Conservation (phyloP, 805 yeast genomes). For the Saccharomycopsis sp. region DNA sequence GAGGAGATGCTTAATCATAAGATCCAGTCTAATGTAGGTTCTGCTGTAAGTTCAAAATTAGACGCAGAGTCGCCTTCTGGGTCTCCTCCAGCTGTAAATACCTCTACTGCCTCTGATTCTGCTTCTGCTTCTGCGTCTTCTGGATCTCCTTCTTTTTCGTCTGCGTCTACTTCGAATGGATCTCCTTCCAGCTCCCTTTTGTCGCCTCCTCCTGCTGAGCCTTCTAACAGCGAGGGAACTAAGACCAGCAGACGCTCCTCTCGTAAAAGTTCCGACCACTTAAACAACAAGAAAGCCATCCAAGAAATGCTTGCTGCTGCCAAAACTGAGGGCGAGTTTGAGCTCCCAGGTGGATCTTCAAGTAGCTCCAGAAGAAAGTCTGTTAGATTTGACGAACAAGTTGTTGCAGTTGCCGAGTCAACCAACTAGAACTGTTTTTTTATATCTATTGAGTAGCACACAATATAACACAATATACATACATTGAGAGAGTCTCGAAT, state of each 20-base stretch:
- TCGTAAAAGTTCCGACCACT: slow-evolving; percentile 18
- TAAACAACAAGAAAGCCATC: slow-evolving; percentile 32
- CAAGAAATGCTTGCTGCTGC: slow-evolving; percentile 39
- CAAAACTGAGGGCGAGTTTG: slow-evolving; percentile 38
- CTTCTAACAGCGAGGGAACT: background rate
- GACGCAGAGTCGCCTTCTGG: background rate
- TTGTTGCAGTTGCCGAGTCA: slow-evolving; percentile 41
- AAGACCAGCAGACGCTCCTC: slow-evolving; percentile 17
- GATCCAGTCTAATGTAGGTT: slow-evolving; percentile 37
- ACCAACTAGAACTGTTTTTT: too few species aligned
- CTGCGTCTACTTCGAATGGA: background rate
- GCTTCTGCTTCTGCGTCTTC: background rate
- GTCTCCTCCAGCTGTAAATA: slow-evolving; percentile 18
- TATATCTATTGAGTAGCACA: too few species aligned
- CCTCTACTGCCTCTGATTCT: background rate
- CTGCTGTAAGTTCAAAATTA: slow-evolving; percentile 8
- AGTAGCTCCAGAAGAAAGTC: slow-evolving; percentile 50
- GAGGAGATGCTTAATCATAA: slow-evolving; percentile 42
- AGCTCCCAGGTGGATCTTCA: slow-evolving; percentile 30
- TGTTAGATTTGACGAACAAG: slow-evolving; percentile 59
- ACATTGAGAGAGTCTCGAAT: too few species aligned
- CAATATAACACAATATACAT: too few species aligned
- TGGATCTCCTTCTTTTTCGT: background rate
- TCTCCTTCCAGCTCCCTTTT: background rate
- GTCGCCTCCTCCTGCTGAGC: background rate